Percentiles rank a stretch among this genome's conserved stretches.
phyloP scores from a whole-genome alignment of 1,139 yeast species.

The Saccharomyces hybrid region DNA sequence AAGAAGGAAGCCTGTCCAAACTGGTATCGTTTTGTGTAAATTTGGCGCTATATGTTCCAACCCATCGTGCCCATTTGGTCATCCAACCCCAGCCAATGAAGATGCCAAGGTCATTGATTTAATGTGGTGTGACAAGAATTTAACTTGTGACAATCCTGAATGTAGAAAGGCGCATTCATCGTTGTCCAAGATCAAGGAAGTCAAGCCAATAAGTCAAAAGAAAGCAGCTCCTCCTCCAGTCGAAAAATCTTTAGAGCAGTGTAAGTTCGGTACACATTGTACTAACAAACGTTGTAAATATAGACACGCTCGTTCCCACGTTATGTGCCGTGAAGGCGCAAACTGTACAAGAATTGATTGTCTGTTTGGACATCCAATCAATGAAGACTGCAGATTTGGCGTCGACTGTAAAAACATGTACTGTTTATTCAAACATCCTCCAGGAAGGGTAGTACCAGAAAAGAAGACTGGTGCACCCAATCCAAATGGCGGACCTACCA shows the following conservation, averaged over 20 bases:
- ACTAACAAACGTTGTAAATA: conserved; percentile 71
- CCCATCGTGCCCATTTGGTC: conserved; percentile 78
- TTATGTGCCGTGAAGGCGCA: conserved; percentile 74
- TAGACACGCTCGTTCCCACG: conserved; percentile 71
- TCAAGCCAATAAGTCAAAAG: conserved; percentile 24
- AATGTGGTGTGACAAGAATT: conserved; percentile 73
- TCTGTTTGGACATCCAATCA: conserved; percentile 70
- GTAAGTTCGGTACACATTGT: conserved; percentile 71
- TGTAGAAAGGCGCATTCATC: conserved; percentile 82
- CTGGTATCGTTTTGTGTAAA: conserved; percentile 58
- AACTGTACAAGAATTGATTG: conserved; percentile 75
- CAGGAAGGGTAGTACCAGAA: conserved; percentile 43
- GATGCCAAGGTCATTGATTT: conserved; percentile 59
- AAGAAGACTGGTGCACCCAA: conserved; percentile 7
- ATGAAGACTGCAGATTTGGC: conserved; percentile 75
- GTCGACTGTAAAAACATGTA: conserved; percentile 58
- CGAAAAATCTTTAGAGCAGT: conserved; percentile 62
- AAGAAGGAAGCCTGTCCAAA: conserved; percentile 31
- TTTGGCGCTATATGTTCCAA: conserved; percentile 69
- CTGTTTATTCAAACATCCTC: conserved; percentile 75
- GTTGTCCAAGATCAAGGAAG: conserved; percentile 36
- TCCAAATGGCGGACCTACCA: conserved; percentile 24
- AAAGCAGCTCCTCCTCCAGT: conserved; percentile 22
- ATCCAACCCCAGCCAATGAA: conserved; percentile 80
- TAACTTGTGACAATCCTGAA: conserved; percentile 48